A percentile compares a stretch with the other conserved stretches of the same genome.
Evolutionary conservation across 371 early-diverging fungal species (phyloP).

Genomic region (Apophysomyces ossiformis): DNA sequence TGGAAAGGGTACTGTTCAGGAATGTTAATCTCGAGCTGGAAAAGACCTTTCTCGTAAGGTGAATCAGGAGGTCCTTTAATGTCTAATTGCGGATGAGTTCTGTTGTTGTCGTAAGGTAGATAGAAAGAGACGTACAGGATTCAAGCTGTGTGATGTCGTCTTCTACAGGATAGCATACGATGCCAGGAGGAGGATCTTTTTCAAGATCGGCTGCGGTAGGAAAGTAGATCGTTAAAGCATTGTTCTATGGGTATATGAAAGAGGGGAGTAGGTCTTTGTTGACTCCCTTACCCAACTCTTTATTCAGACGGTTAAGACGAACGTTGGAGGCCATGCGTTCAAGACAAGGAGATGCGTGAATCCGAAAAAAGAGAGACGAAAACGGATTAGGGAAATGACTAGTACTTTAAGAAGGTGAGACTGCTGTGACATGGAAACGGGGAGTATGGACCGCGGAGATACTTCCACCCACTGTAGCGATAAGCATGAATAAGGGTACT

Average conservation of each 20-base stretch:
- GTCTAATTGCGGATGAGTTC: conserved; percentile 21
- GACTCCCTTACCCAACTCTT: conserved; percentile 26
- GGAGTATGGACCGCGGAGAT: too few relatives aligned
- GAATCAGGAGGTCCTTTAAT: conserved; percentile 59
- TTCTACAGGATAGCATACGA: conserved; percentile 54
- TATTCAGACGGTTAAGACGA: conserved; percentile 22
- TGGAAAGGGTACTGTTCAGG: conserved; percentile 53
- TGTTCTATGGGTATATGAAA: too few relatives aligned
- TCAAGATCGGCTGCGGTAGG: conserved; percentile 35
- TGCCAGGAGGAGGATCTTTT: conserved; percentile 54
- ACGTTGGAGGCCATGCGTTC: conserved; percentile 15
- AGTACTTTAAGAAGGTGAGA: not conserved
- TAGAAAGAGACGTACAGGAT: conserved; percentile 37
- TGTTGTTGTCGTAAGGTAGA: not conserved
- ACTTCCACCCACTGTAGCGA: too few relatives aligned
- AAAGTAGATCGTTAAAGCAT: too few relatives aligned
- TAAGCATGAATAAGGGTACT: too few relatives aligned
- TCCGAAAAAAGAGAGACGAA: not conserved
- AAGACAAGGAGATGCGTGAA: not conserved
- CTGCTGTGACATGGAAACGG: too few relatives aligned
- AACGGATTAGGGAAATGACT: not conserved
- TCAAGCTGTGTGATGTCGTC: conserved; percentile 44
- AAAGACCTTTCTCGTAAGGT: conserved; percentile 57
- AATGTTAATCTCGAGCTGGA: conserved; percentile 48
- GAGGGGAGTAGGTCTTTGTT: not conserved